Evolutionary conservation across 768 basidiomycete species (phyloP), one percentile per base, ranked within the genome.

Genomic region (Tricholoma sp.): DNA sequence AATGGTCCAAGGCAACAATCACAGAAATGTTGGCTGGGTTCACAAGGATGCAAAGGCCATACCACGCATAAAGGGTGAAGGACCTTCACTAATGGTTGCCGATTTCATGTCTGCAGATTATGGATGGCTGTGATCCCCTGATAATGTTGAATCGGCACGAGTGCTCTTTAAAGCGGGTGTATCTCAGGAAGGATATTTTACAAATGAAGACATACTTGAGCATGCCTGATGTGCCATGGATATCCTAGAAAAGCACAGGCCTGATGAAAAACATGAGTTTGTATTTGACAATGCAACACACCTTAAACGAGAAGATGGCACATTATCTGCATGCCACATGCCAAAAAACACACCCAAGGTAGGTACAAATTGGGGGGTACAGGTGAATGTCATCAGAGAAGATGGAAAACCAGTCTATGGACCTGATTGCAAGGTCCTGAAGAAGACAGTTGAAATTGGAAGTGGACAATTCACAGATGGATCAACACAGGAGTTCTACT

Each of bases 341-440:
- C 43, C 43, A 6, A 45, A 45, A 45, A 45, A 45, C 12, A 45
- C 11, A 10, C 43, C 43, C 8, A 45, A 45, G 11, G 43, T 10
- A 45, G 43, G 43, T 6, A 22, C 43, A 22, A 45, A 45, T 11
- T 45, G 43, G 43, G 43, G 43, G 11, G 12, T 49, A 59, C 58
- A 58, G 58, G 66, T 3, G 57, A 56, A 65, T 60, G 32, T 14
- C n/a, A 41, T 16, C 6, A 24, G 10, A 41, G 8, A 18, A 5
- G n/a, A 43, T 19, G 41, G 41, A 43, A 43, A 43, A 8, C 29
- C 8, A 29, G 8, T 29, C 29, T 29, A 29, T 29, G 41, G 41
- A 21, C 41, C 41, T 19, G 41, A 43, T 19, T 5, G 41, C 8
- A 43, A 43, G 19, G 4, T 43, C 18, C 18, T 43, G 18, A 43